Conservation (phyloP, 306 rosid species). For the Calophaca sinica region DNA sequence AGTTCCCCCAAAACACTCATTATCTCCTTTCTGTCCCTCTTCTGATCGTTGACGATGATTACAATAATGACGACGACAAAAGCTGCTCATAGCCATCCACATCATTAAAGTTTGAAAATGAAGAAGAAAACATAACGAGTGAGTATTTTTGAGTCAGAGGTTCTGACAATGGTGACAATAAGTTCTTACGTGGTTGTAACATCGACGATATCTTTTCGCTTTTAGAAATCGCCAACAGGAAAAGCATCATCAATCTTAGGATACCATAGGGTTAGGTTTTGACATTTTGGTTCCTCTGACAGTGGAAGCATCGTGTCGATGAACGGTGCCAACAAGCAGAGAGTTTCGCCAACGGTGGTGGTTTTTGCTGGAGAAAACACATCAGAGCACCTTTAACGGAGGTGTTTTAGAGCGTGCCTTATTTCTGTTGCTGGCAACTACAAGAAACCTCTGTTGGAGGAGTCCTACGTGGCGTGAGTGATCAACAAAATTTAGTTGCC, state of each 20-base stretch:
- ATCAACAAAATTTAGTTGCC: no score
- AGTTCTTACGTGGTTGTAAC: conserved; percentile 52
- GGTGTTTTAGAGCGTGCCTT: no score
- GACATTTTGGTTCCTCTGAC: not conserved
- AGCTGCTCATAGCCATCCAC: not conserved
- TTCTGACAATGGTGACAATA: conserved; percentile 31
- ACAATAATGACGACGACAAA: conserved; percentile 44
- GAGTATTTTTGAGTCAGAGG: conserved; percentile 56
- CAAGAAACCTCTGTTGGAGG: no score
- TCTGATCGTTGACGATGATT: conserved; percentile 44
- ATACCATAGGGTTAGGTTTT: conserved; percentile 49
- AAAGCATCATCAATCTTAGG: conserved; percentile 86
- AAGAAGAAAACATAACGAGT: not conserved
- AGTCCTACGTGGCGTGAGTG: no score
- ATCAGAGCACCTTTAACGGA: no score
- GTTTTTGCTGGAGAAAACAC: conserved; percentile 42
- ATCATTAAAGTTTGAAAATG: conserved; percentile 41
- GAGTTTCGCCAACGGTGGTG: conserved; percentile 43
- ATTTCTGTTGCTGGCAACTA: no score
- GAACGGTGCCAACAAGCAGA: conserved; percentile 39
- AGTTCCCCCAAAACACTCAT: conserved; percentile 15
- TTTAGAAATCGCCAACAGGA: conserved; percentile 60
- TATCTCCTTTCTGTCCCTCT: conserved; percentile 44
- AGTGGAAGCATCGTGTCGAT: conserved; percentile 38
- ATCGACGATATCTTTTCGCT: conserved; percentile 59